A percentile compares a stretch with the other conserved stretches of the same genome.
phyloP scores from a whole-genome alignment of 495 filamentous ascomycete genomes.

The Aspergillus asperescens region DNA sequence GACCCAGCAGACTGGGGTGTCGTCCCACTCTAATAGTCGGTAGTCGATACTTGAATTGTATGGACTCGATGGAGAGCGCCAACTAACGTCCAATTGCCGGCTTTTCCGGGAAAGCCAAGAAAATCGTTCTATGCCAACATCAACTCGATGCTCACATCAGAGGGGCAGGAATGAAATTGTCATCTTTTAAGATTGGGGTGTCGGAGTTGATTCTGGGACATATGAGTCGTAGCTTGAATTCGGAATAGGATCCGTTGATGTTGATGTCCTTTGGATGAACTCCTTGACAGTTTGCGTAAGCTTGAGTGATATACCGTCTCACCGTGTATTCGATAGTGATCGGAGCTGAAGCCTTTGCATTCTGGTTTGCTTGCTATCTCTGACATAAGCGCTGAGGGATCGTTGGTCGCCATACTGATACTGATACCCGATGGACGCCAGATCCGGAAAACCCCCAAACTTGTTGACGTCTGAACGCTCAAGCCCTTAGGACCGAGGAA shows the following conservation, averaged over 20 bases:
- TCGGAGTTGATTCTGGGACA: neutral
- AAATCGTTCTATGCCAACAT: neutral
- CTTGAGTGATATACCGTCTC: neutral
- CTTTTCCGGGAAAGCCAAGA: neutral
- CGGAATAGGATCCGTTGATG: neutral
- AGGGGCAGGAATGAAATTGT: neutral
- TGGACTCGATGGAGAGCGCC: neutral
- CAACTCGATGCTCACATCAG: neutral
- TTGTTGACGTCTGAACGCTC: neutral
- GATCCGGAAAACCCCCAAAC: neutral
- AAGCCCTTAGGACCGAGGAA: neutral
- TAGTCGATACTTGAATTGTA: neutral
- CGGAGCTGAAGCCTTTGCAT: no score
- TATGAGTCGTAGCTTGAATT: neutral
- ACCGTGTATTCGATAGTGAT: no score
- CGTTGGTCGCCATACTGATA: no score
- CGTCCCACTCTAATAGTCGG: conserved; percentile 5
- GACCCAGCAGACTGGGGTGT: neutral
- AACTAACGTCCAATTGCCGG: neutral
- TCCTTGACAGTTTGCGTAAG: neutral
- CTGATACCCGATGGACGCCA: no score
- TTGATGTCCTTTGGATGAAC: neutral
- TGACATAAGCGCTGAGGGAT: no score
- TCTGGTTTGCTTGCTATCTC: no score
- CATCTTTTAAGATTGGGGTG: neutral